Conservation (phyloP, 2,329 filamentous ascomycete genomes). For the Cercospora brassicicola region DNA sequence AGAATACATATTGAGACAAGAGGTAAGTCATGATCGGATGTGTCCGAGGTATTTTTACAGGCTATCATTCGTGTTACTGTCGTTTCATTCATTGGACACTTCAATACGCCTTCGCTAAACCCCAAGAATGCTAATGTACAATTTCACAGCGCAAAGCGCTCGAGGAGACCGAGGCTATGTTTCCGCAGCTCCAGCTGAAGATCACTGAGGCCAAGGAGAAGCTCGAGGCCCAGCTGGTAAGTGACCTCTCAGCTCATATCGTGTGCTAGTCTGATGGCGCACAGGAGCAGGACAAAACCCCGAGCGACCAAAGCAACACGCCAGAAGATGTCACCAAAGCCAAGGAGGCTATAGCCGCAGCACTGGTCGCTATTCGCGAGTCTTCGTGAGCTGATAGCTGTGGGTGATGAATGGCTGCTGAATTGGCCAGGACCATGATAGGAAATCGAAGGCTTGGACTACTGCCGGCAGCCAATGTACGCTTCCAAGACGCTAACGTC, state of each 20-base stretch:
- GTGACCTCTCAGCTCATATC: conserved; percentile 37
- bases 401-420: background rate
- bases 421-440: background rate
- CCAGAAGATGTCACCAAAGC: conserved; percentile 50
- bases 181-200: conserved; percentile 69
- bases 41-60: background rate
- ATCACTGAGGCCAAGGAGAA: conserved; percentile 70
- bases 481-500: background rate
- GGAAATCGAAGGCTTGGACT: background rate
- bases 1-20: conserved; percentile 78
- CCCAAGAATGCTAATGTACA: conserved; percentile 16
- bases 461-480: background rate
- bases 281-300: conserved; percentile 46
- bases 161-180: conserved; percentile 84
- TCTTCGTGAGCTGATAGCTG: conserved; percentile 24
- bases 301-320: conserved; percentile 39
- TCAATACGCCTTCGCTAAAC: background rate
- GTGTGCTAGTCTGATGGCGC: conserved; percentile 15
- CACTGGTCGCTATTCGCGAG: conserved; percentile 45
- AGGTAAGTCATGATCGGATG: conserved; percentile 57
- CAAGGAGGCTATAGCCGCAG: conserved; percentile 44
- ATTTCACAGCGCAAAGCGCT: conserved; percentile 67
- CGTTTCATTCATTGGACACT: background rate
- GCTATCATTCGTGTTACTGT: conserved; percentile 4
- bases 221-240: conserved; percentile 73